These are phyloP conservation scores for Chalaropsis thielavioides DNA, from an alignment of 2,329 filamentous ascomycete species.

Conservation along the genomic window DNA sequence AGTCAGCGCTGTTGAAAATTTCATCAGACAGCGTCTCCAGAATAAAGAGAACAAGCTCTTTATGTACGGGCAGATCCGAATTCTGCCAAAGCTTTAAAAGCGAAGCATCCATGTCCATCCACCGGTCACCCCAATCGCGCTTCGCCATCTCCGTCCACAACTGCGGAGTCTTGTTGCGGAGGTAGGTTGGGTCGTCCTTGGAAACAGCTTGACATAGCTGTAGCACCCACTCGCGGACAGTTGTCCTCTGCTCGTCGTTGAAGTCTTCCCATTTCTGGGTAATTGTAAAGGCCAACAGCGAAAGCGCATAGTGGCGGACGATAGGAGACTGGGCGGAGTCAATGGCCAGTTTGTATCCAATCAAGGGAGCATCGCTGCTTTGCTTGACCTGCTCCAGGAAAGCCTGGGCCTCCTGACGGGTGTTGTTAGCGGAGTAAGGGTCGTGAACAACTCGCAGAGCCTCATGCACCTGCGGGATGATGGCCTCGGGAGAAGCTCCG, in stretches of 20 bases:
- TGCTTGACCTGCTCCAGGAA: slow-evolving; percentile 80
- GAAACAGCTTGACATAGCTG: slow-evolving; percentile 59
- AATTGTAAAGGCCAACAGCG: slow-evolving; percentile 78
- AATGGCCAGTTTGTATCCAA: slow-evolving; percentile 71
- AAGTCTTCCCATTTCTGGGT: slow-evolving; percentile 72
- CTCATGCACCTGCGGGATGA: slow-evolving; percentile 57
- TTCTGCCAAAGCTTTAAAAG: slow-evolving; percentile 72
- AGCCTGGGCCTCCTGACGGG: slow-evolving; percentile 65
- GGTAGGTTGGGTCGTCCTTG: slow-evolving; percentile 60
- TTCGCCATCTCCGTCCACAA: slow-evolving; percentile 93
- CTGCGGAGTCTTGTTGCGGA: slow-evolving; percentile 87
- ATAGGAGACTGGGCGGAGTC: slow-evolving; percentile 61
- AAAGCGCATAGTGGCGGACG: slow-evolving; percentile 86
- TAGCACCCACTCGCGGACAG: slow-evolving; percentile 62
- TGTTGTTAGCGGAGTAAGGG: slow-evolving; percentile 63
- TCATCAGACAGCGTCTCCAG: slow-evolving; percentile 90
- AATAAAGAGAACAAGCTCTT: slow-evolving; percentile 76
- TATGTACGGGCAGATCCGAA: slow-evolving; percentile 47
- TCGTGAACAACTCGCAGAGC: slow-evolving; percentile 82
- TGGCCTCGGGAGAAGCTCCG: slow-evolving; percentile 28
- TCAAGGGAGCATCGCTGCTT: slow-evolving; percentile 61
- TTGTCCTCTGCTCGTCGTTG: slow-evolving; percentile 48
- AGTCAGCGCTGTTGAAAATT: slow-evolving; percentile 81
- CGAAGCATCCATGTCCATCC: slow-evolving; percentile 85
- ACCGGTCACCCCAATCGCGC: slow-evolving; percentile 79